Evolutionary conservation across 495 filamentous ascomycete genomes (phyloP), one percentile per base, ranked within the genome.

Genomic region (Cryomyces antarcticus): DNA sequence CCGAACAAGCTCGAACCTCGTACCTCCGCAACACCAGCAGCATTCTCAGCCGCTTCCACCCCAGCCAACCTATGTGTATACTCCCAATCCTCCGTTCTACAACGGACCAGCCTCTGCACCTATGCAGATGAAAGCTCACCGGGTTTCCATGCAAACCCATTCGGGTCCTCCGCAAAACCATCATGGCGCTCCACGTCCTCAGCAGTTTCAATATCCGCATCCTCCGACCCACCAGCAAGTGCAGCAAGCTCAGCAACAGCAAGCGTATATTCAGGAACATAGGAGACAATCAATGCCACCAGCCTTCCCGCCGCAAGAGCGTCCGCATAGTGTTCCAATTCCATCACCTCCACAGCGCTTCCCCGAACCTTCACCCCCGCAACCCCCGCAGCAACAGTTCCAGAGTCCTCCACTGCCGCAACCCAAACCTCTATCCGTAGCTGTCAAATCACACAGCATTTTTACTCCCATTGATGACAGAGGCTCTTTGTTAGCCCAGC

Each of bases 381-480:
- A 55, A 47, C 47, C 55, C 31, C 54, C 53, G 41, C 56, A 57
- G 17, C 53, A 64, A 36, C 69, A 50, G 66, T 64, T 62, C 44
- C 53, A 55, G 29, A 63, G 59, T 46, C 67, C 66, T 17, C 58
- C 57, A 45, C 46, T 66, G 48, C 60, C 61, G 5, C 71, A 77
- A 41, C 64, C 65, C 0, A 87, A 83, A 54, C 78, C 81, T 28
- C 60, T 81, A n/a, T 72, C 78, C 10, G 45, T 51, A 10, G 44
- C 53, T 13, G 74, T 76, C 13, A 87, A 88, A 58, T 80, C 80
- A 6, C 78, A 85, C 44, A 94, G 86, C 58, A 96, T 96, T 42
- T 96, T 94, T 52, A 97, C 89, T 1, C 89, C 89, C 2, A 93
- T 96, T 44, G 89, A 94, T 50, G 88, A 93, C 54, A 82, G 77